These are phyloP conservation scores for Populus pruinosa DNA, from an alignment of 345 rosid genomes.

Conservation along the genomic window DNA sequence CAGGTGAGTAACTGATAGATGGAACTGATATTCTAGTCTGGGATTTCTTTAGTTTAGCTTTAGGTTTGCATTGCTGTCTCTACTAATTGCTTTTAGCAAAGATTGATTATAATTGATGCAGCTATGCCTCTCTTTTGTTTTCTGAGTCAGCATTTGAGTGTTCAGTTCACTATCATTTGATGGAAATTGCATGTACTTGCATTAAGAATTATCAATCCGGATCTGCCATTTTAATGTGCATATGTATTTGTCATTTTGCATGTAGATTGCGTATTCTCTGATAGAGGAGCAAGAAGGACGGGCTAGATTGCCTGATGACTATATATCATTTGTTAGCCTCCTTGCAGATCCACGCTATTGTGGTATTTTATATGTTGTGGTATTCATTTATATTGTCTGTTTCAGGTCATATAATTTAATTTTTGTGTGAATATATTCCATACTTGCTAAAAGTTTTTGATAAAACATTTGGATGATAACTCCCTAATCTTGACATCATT, in stretches of 20 bases:
- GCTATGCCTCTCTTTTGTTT: neutral
- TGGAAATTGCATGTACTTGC: neutral
- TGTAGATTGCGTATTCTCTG: conserved; percentile 81
- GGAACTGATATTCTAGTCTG: neutral
- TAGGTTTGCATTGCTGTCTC: neutral
- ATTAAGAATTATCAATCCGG: no score
- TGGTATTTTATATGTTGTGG: conserved; percentile 58
- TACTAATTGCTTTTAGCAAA: neutral
- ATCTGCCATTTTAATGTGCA: neutral
- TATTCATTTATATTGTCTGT: conserved; percentile 26
- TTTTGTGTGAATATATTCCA: conserved; percentile 6
- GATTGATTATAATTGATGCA: neutral
- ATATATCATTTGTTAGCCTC: conserved; percentile 90
- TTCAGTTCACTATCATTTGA: neutral
- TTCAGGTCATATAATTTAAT: conserved; percentile 11
- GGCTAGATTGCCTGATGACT: conserved; percentile 53
- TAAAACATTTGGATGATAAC: neutral
- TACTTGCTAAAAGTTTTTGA: conserved; percentile 4
- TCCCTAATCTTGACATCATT: neutral
- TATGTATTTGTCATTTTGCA: neutral
- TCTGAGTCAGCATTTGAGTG: neutral
- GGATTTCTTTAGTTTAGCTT: neutral
- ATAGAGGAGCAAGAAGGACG: conserved; percentile 91
- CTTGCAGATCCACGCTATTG: conserved; percentile 97
- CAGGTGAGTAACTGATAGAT: conserved; percentile 48